These are phyloP conservation scores for Acorus calamus DNA, from an alignment of 106 monocot species.

Conservation along the genomic window DNA sequence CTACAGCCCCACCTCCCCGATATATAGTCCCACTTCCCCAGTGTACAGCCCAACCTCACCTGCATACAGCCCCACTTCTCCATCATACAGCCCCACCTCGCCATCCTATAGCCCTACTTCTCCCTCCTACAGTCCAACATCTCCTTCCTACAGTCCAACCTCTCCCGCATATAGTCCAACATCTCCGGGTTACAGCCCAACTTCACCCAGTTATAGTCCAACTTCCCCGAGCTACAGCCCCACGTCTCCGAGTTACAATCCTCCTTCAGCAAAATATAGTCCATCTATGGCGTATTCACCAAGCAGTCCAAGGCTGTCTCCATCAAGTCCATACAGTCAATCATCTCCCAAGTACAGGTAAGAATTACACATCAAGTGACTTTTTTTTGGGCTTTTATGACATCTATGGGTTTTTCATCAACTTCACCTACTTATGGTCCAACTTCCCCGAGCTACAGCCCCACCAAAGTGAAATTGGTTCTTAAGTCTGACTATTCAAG, in stretches of 20 bases:
- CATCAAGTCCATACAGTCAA: constrained; percentile 63
- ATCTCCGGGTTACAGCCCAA: constrained; percentile 73
- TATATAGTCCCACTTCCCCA: constrained; percentile 87
- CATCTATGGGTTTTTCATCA: too few species aligned
- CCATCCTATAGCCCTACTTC: constrained; percentile 81
- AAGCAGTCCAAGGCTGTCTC: constrained; percentile 69
- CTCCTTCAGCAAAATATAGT: constrained; percentile 71
- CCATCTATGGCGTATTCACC: constrained; percentile 82
- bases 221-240: constrained; percentile 89
- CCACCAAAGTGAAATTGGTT: constrained; percentile 16
- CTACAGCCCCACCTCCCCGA: constrained; percentile 82
- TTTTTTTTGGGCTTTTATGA: not conserved
- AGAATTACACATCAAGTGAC: not conserved
- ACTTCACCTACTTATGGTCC: too few species aligned
- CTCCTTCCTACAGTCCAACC: constrained; percentile 85
- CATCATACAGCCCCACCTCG: constrained; percentile 77
- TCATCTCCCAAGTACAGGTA: constrained; percentile 94
- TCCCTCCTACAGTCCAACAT: constrained; percentile 81
- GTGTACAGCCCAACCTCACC: constrained; percentile 90
- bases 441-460: constrained; percentile 41
- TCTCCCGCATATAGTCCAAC: constrained; percentile 79
- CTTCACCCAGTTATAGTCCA: constrained; percentile 78
- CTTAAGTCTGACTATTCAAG: too few species aligned
- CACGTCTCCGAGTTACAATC: constrained; percentile 76
- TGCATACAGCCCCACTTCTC: constrained; percentile 85